phyloP scores from a whole-genome alignment of 2,329 filamentous ascomycete species.

The Trichoderma endophyticum region DNA sequence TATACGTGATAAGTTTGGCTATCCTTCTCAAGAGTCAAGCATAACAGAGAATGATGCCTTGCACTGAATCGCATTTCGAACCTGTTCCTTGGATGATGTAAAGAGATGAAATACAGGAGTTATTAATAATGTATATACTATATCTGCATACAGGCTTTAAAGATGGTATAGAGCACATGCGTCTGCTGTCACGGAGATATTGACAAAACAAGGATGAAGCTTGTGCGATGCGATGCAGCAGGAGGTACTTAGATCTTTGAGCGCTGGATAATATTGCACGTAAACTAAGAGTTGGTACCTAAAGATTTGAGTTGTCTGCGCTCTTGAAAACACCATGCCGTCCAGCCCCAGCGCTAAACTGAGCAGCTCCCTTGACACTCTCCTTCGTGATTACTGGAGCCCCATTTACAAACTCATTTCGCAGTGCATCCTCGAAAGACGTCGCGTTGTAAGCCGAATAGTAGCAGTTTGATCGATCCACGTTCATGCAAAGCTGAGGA shows the following conservation, averaged over 20 bases:
- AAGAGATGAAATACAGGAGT: background rate
- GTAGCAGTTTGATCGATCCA: conserved; percentile 47
- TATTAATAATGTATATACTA: accelerated
- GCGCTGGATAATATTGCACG: background rate
- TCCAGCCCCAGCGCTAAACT: conserved; percentile 3
- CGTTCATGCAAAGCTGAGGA: conserved; percentile 51
- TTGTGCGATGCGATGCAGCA: background rate
- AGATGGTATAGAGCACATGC: no score
- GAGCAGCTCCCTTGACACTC: conserved; percentile 3
- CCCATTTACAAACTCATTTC: conserved; percentile 38
- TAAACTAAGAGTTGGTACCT: background rate
- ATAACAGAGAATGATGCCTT: background rate
- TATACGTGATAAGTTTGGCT: background rate
- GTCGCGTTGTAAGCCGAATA: conserved; percentile 47
- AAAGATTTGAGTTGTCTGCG: conserved; percentile 11
- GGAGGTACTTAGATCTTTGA: background rate
- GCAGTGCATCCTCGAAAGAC: conserved; percentile 49
- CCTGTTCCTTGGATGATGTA: background rate
- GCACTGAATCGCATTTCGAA: background rate
- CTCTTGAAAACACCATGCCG: conserved; percentile 5
- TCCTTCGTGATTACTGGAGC: background rate
- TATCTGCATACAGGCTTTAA: no score
- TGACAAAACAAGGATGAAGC: background rate
- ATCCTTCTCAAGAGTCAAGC: background rate
- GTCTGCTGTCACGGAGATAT: background rate